Base-by-base conservation (phyloP, 2,329 filamentous ascomycete species). In the Huntiella decipiens region DNA sequence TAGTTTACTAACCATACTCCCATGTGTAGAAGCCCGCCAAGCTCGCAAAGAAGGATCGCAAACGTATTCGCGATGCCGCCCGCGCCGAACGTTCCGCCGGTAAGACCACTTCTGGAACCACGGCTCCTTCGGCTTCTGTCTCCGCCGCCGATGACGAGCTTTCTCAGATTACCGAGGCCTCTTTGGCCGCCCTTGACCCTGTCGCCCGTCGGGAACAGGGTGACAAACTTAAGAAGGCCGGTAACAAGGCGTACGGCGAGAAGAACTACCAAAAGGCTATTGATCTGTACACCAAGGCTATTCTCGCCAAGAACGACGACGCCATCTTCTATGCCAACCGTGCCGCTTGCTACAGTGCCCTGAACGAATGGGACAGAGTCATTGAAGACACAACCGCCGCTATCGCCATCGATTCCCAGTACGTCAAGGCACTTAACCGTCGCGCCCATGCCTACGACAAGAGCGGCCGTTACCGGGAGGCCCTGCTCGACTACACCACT, bases 291-390 rank as follows among this genome's bases (percentile, higher is more conserved):
- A 83, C 83, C 54, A 84, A 93, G 66, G 91, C 91, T 43, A 93
- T 98, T 56, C 68, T 96, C 44, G 96, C 91, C 79, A 93, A 91
- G 67, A 81, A 87, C 48, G 91, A 98, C 58, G 91, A 98, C 58
- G 86, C 91, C 31, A 87, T 98, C 61, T 98, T 91, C 71, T 98
- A 92, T 73, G 96, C 91, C 52, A 98, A 98, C 72, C 82, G 91
- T 56, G 91, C 91, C 48, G 91, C 91, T 46, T 98, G 91, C 72
- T 92, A 86, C 68, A 96, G 94, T 61, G 86, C 91, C 53, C 77
- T 91, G 59, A 78, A 77, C 53, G 74, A 94, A 56, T 98, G 88
- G 86, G 81, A 92, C 43, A 88, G 91, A 68, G 91, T 96, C 48
- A 82, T 98, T 52, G 88, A 93, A 57, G 91, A 98, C 60, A 96